These are phyloP conservation scores for Amphibolis antarctica DNA, from an alignment of 106 monocot genomes.

Conservation along the genomic window DNA sequence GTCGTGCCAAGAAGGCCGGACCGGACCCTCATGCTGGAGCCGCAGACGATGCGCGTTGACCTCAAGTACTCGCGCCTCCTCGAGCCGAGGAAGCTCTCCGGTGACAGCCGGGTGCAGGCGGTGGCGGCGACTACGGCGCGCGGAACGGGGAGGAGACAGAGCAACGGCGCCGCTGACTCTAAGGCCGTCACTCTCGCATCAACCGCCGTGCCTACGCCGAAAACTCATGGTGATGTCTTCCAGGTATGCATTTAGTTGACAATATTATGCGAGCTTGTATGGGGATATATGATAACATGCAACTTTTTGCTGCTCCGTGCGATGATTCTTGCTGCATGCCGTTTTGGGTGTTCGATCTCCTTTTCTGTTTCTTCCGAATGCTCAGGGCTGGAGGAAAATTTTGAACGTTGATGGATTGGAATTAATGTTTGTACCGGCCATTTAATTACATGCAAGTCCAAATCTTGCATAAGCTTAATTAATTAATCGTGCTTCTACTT, in stretches of 20 bases:
- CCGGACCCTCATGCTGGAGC: constrained; percentile 15
- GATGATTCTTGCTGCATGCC: no score
- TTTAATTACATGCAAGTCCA: no score
- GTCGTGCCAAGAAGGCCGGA: constrained; percentile 28
- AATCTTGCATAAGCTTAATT: no score
- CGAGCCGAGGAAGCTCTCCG: constrained; percentile 7
- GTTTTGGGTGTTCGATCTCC: no score
- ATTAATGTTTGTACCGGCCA: no score
- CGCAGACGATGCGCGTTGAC: constrained; percentile 26
- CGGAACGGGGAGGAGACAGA: constrained; percentile 14
- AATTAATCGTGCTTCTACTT: no score
- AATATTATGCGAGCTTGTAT: no score
- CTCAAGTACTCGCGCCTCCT: constrained; percentile 38
- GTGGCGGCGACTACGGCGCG: not conserved
- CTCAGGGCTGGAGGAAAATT: no score
- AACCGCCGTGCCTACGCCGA: constrained; percentile 1
- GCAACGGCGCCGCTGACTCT: not conserved
- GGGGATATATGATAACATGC: no score
- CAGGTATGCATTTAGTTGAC: constrained; percentile 45
- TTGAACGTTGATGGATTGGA: no score
- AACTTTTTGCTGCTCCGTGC: no score
- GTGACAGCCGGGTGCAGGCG: not conserved
- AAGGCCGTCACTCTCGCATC: not conserved
- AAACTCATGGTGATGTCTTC: constrained; percentile 20
- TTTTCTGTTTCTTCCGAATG: no score